These are phyloP conservation scores for Isochrysis galbana DNA, from an alignment of 78 protist species.

Conservation along the genomic window DNA sequence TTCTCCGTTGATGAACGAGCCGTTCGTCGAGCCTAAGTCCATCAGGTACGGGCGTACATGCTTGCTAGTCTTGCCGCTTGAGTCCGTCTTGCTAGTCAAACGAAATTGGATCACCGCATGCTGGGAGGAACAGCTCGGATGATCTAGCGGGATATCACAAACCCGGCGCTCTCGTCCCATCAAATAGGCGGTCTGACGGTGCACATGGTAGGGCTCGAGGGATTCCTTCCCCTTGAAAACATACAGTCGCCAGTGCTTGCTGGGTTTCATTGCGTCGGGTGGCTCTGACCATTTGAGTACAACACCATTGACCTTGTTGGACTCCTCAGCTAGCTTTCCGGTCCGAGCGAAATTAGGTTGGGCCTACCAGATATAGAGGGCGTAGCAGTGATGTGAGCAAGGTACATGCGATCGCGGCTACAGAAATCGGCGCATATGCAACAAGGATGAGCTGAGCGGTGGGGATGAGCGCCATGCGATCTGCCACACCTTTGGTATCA, in stretches of 20 bases:
- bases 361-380: too few relatives aligned
- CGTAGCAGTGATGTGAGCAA: too few relatives aligned
- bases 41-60: constrained; percentile 71
- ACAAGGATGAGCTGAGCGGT: too few relatives aligned
- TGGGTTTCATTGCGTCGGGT: constrained; percentile 65
- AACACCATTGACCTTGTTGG: constrained; percentile 31
- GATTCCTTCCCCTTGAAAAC: constrained; percentile 70
- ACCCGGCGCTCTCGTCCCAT: constrained; percentile 42
- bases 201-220: constrained; percentile 15
- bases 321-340: not conserved
- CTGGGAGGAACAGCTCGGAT: constrained; percentile 85
- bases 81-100: not conserved
- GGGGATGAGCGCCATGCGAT: too few relatives aligned
- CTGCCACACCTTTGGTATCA: not conserved
- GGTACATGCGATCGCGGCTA: too few relatives aligned
- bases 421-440: too few relatives aligned
- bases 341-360: not conserved
- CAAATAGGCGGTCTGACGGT: constrained; percentile 17
- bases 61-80: not conserved
- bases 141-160: constrained; percentile 83
- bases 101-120: constrained; percentile 81
- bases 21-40: constrained; percentile 84
- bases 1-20: constrained; percentile 72
- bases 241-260: constrained; percentile 69
- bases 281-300: constrained; percentile 76